A percentile compares a stretch with the other conserved stretches of the same genome.
Evolutionary conservation across 768 basidiomycete species (phyloP).

Genomic region (Lepiota brunneoincarnata): DNA sequence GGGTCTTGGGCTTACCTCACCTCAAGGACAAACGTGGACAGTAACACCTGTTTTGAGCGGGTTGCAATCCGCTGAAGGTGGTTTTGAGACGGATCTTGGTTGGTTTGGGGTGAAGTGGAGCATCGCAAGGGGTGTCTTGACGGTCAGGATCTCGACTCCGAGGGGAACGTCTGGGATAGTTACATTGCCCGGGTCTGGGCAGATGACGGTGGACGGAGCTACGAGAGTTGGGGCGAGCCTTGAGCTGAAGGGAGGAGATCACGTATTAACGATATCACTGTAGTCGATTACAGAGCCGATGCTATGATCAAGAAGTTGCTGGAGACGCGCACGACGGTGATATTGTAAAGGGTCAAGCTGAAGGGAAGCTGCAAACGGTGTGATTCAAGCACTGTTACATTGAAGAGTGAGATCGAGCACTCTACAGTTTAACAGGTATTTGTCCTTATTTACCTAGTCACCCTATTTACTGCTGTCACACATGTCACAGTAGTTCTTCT

Average conservation of each 20-base stretch:
- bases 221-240: neutral
- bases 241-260: conserved; percentile 4
- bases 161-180: conserved; percentile 8
- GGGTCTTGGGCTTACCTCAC: conserved; percentile 46
- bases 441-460: neutral
- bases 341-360: no score
- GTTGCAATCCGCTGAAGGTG: conserved; percentile 42
- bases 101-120: conserved; percentile 50
- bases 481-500: no score
- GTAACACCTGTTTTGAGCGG: conserved; percentile 42
- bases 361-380: no score
- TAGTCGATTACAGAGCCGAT: neutral
- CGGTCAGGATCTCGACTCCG: neutral
- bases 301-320: no score
- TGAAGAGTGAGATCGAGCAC: no score
- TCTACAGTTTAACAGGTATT: conserved; percentile 18
- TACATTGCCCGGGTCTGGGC: conserved; percentile 5
- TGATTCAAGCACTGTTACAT: no score
- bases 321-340: no score
- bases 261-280: neutral
- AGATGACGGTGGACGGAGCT: neutral
- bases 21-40: conserved; percentile 44
- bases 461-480: no score
- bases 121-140: conserved; percentile 4
- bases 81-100: conserved; percentile 50